Evolutionary conservation across 306 rosid genomes (phyloP).

Genomic region (Neltuma alba): DNA sequence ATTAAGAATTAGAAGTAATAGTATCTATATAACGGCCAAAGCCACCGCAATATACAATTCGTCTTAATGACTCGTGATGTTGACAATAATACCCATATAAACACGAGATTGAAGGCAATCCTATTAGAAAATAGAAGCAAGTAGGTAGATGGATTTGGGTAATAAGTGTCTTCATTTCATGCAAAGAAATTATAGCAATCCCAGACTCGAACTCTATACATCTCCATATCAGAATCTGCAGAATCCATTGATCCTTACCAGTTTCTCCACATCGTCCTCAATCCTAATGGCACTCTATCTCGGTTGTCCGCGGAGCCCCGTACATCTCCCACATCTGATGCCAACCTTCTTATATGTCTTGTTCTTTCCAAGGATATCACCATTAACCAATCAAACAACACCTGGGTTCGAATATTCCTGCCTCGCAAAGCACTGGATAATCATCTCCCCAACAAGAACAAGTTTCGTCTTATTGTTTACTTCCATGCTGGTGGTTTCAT

Average conservation of each 20-base stretch:
- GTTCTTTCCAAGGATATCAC: constrained; percentile 51
- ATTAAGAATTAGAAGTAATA: too few relatives aligned
- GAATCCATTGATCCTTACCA: constrained; percentile 35
- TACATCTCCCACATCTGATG: neutral
- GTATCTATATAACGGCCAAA: too few relatives aligned
- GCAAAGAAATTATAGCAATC: too few relatives aligned
- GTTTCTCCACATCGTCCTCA: constrained; percentile 23
- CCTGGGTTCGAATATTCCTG: constrained; percentile 48
- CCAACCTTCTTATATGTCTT: neutral
- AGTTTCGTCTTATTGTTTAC: constrained; percentile 50
- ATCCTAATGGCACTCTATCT: constrained; percentile 43
- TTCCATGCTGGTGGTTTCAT: constrained; percentile 60
- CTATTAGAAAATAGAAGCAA: too few relatives aligned
- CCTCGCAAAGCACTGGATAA: constrained; percentile 31
- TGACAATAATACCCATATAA: too few relatives aligned
- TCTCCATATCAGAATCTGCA: neutral
- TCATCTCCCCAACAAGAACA: neutral
- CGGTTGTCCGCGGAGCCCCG: neutral
- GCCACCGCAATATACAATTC: too few relatives aligned
- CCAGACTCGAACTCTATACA: too few relatives aligned
- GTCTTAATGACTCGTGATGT: too few relatives aligned
- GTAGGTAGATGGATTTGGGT: too few relatives aligned
- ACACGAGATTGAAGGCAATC: too few relatives aligned
- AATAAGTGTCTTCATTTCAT: too few relatives aligned
- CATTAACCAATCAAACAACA: constrained; percentile 47